These are phyloP conservation scores for Pseudonitzschia multiseries DNA, from an alignment of 108 stramenopile genomes.

Conservation along the genomic window DNA sequence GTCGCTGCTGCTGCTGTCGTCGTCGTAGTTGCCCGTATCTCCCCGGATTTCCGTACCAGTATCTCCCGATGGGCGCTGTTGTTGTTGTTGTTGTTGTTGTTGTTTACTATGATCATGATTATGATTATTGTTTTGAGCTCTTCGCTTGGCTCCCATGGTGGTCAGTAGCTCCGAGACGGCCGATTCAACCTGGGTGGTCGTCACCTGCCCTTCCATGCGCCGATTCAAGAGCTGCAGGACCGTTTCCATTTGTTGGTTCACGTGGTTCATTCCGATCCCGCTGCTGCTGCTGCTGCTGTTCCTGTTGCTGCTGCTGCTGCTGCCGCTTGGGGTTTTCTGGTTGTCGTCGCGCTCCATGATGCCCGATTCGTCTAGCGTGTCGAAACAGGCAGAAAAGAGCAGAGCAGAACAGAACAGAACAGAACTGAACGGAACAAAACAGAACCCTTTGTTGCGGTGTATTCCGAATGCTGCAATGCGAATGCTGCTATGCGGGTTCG, in stretches of 20 bases:
- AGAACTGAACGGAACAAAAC: no score
- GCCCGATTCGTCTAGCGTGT: no score
- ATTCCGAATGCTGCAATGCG: no score
- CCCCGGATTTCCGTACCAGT: constrained; percentile 10
- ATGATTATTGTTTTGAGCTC: not conserved
- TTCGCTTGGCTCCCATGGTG: constrained; percentile 13
- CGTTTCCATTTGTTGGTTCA: constrained; percentile 43
- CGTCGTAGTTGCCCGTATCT: constrained; percentile 41
- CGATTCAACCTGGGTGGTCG: constrained; percentile 58
- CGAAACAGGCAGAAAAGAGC: no score
- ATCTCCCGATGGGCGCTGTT: not conserved
- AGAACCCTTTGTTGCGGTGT: no score
- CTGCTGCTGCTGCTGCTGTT: not conserved
- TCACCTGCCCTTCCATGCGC: constrained; percentile 57
- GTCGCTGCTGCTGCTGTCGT: constrained; percentile 17
- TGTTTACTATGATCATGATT: not conserved
- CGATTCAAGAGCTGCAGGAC: constrained; percentile 52
- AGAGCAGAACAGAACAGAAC: no score
- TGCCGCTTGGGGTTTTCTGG: no score
- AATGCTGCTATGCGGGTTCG: no score
- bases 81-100: not conserved
- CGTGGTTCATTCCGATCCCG: not conserved
- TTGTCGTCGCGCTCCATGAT: no score
- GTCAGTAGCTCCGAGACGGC: constrained; percentile 49
- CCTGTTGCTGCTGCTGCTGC: not conserved